Evolutionary conservation across 106 monocot genomes (phyloP).

Genomic region (Acorus calamus): DNA sequence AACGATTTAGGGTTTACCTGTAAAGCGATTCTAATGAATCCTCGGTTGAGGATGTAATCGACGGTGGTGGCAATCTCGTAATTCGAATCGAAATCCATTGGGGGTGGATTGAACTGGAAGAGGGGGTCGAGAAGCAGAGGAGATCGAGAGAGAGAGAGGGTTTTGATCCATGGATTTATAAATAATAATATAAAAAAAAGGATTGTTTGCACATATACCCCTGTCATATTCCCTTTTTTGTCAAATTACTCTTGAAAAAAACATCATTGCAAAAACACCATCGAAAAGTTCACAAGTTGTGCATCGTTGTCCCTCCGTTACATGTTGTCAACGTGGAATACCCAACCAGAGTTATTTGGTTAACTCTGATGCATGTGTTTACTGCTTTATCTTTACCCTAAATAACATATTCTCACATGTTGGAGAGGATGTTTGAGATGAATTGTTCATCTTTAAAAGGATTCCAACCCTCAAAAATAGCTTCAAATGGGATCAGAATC

Average conservation of each 20-base stretch:
- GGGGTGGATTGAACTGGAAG: background rate
- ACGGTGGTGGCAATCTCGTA: slow-evolving; percentile 56
- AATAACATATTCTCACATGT: too few species aligned
- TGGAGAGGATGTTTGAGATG: too few species aligned
- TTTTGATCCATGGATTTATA: background rate
- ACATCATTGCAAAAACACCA: background rate
- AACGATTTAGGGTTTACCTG: slow-evolving; percentile 35
- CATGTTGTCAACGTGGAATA: too few species aligned
- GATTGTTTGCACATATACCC: background rate
- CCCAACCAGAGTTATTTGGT: too few species aligned
- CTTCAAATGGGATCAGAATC: too few species aligned
- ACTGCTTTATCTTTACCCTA: too few species aligned
- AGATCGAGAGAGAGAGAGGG: background rate
- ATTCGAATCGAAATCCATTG: slow-evolving; percentile 54
- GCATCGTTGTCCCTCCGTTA: too few species aligned
- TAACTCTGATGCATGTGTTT: too few species aligned
- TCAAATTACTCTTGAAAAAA: too few species aligned
- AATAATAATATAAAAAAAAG: background rate
- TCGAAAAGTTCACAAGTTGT: too few species aligned
- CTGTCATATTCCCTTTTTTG: background rate
- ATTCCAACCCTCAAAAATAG: too few species aligned
- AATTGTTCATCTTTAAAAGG: too few species aligned
- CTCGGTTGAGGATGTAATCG: slow-evolving; percentile 53
- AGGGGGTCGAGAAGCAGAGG: background rate
- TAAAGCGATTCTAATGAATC: slow-evolving; percentile 47